These are phyloP conservation scores for Xenosphaeropsis pyriputrescens DNA, from an alignment of 2,329 filamentous ascomycete genomes.

Conservation along the genomic window DNA sequence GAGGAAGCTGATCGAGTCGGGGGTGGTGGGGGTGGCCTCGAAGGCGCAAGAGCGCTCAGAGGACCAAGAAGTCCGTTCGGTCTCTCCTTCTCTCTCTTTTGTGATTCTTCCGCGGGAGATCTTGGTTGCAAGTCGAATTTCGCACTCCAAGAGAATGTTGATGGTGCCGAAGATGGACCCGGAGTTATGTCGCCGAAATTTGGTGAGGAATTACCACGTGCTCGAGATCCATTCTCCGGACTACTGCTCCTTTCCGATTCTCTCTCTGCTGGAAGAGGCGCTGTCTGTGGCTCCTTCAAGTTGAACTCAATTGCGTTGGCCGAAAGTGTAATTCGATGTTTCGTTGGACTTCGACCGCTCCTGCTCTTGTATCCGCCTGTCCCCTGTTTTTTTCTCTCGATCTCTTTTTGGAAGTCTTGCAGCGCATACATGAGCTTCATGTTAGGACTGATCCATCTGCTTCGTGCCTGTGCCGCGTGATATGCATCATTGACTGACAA, in stretches of 20 bases:
- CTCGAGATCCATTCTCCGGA: constrained; percentile 28
- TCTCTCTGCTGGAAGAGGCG: constrained; percentile 41
- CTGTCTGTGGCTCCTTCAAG: constrained; percentile 37
- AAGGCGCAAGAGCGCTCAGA: too few species aligned
- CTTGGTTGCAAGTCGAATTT: background rate
- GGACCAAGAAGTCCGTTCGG: background rate
- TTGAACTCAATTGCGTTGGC: constrained; percentile 38
- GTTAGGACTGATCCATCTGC: constrained; percentile 79
- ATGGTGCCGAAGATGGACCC: constrained; percentile 53
- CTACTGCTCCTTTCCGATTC: constrained; percentile 22
- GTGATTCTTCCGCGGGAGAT: background rate
- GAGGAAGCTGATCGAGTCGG: too few species aligned
- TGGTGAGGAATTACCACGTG: constrained; percentile 37
- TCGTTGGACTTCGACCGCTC: constrained; percentile 38
- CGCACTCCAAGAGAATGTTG: constrained; percentile 38
- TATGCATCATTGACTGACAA: constrained; percentile 74
- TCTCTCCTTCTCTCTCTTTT: background rate
- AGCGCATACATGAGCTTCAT: constrained; percentile 87
- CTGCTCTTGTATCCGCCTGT: constrained; percentile 20
- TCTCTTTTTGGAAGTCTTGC: constrained; percentile 62
- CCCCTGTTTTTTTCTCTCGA: constrained; percentile 32
- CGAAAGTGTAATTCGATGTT: constrained; percentile 45
- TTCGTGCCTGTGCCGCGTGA: constrained; percentile 65
- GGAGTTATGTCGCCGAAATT: constrained; percentile 30
- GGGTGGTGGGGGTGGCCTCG: too few species aligned